A percentile compares a stretch with the other conserved stretches of the same genome.
Conservation (phyloP, 2,329 filamentous ascomycete species). For the Tolypocladium cylindrosporum region DNA sequence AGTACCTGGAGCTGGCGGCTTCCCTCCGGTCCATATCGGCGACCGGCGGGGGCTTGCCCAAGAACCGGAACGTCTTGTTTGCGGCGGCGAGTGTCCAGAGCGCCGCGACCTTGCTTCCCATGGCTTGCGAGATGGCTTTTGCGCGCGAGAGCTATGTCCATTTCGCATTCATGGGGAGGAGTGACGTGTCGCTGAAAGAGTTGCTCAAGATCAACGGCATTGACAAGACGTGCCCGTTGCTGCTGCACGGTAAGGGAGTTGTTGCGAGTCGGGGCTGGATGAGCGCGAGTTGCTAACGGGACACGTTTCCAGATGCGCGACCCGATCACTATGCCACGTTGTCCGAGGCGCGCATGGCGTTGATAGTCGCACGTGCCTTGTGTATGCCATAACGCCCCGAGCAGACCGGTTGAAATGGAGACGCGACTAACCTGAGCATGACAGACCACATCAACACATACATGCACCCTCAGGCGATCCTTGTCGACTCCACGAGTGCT, state of each 20-base stretch:
- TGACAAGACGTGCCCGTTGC: slow-evolving; percentile 56
- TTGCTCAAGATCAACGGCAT: slow-evolving; percentile 72
- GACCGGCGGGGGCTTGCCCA: slow-evolving; percentile 37
- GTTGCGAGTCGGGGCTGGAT: no score
- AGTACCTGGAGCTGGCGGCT: slow-evolving; percentile 53
- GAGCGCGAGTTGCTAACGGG: slow-evolving; percentile 7
- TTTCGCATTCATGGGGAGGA: slow-evolving; percentile 67
- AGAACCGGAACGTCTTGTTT: slow-evolving; percentile 69
- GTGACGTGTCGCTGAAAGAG: slow-evolving; percentile 57
- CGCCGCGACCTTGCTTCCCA: slow-evolving; percentile 60
- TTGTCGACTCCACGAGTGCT: slow-evolving; percentile 55
- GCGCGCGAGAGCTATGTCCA: slow-evolving; percentile 67
- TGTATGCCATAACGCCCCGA: slow-evolving; percentile 27
- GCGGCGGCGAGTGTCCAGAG: slow-evolving; percentile 66
- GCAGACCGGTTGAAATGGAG: background rate
- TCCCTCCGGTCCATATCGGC: slow-evolving; percentile 51
- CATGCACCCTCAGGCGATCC: slow-evolving; percentile 66
- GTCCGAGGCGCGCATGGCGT: slow-evolving; percentile 57
- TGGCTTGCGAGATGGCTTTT: slow-evolving; percentile 78
- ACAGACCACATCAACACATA: slow-evolving; percentile 56
- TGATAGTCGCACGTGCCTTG: slow-evolving; percentile 54
- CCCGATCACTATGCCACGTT: slow-evolving; percentile 64
- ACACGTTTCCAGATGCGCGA: slow-evolving; percentile 51
- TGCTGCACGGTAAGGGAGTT: slow-evolving; percentile 38
- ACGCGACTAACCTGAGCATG: background rate